Conservation (phyloP, 148 eudicot species). For the Spergularia bocconei region DNA sequence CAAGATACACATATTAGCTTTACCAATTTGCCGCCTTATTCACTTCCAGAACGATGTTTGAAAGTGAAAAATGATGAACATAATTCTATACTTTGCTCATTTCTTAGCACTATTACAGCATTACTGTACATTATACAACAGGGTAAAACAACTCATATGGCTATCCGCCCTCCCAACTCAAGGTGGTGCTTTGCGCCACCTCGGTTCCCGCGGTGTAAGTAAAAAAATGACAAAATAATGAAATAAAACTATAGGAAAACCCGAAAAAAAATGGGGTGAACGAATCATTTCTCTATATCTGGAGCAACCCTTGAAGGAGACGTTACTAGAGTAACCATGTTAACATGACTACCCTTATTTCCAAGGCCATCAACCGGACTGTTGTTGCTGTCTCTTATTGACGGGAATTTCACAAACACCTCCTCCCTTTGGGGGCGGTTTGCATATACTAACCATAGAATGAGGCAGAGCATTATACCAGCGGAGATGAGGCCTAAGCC, state of each 20-base stretch:
- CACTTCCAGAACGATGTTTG: too few relatives aligned
- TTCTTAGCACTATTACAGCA: background rate
- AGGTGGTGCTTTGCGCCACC: conserved; percentile 58
- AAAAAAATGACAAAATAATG: background rate
- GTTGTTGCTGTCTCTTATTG: conserved; percentile 32
- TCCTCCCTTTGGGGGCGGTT: conserved; percentile 99
- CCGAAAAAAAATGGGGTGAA: background rate
- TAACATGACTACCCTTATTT: conserved; percentile 26
- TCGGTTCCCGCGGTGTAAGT: conserved; percentile 22
- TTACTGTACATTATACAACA: conserved; percentile 11
- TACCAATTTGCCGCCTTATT: too few relatives aligned
- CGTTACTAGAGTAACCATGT: conserved; percentile 20
- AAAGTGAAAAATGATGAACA: too few relatives aligned
- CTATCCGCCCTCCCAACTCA: conserved; percentile 29
- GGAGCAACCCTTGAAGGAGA: conserved; percentile 45
- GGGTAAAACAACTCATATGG: background rate
- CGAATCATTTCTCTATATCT: conserved; percentile 21
- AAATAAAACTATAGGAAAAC: background rate
- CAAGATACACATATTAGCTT: too few relatives aligned
- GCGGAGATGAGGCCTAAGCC: conserved; percentile 78
- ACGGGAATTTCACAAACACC: conserved; percentile 58
- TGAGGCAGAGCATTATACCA: conserved; percentile 87
- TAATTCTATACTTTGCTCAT: background rate
- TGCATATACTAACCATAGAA: conserved; percentile 77
- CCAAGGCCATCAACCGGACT: conserved; percentile 15